Base-by-base conservation (phyloP, 1,284 basidiomycete species). In the Boletus semigastroideus region DNA sequence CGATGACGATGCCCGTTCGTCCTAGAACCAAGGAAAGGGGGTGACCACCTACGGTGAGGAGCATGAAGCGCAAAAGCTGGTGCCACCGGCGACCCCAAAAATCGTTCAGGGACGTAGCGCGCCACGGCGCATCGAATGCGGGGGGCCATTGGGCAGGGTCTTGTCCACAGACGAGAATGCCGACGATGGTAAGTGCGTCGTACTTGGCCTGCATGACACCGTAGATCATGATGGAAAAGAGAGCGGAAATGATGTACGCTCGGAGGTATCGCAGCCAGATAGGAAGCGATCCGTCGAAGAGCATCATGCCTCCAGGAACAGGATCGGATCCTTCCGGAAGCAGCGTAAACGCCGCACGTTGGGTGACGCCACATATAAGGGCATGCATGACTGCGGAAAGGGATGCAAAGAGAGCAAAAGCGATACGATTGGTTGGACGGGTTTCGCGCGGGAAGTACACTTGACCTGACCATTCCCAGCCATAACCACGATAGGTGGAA, bases 251-350 rank as follows among this genome's bases (percentile, higher is more conserved):
- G 43, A 40, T n/a, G 43, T 22, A 19, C 14, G 37, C 28, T 5
- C 49, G 43, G 22, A 34, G 22, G 30, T 28, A 34, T 27, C 30
- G 49, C 22, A 50, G 19, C 4, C n/a, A 11, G 38, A 40, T 5
- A 27, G 49, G 43, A 37, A 50, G 49, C 9, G 43, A 12, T 2
- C 33, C 37, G 14, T 50, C 42, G n/a, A 50, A 50, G 11, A 50
- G 13, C 12, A 43, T 49, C 28, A 36, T 39, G 25, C 36, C 27
- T n/a, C 14, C 11, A 33, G 40, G 19, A 9, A 7, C 22, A 10
- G 9, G 8, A 4, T n/a, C 20, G 17, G 28, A n/a, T 9, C 37
- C 28, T 4, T 31, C 5, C 5, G 43, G 37, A 10, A 50, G 22
- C 19, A 46, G 7, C 14, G 48, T 17, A 3, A 37, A 14, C 12